Evolutionary conservation across 2,329 filamentous ascomycete genomes (phyloP), one percentile per base, ranked within the genome.

Genomic region (Ceratocystis destructans): DNA sequence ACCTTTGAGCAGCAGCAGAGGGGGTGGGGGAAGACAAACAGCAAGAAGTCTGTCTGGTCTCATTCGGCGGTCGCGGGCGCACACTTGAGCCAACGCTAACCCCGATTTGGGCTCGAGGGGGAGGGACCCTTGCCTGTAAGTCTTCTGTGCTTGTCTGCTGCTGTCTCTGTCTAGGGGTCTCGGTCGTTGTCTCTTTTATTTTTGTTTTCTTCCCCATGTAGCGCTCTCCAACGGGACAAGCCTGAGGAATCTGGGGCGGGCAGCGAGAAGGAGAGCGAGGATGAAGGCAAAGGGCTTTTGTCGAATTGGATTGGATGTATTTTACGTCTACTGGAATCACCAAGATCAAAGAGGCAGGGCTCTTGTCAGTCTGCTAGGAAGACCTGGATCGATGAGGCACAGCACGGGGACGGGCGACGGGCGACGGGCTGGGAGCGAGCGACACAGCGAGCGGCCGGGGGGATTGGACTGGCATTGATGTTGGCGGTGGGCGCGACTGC

Each of bases 31-130:
- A 45, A 46, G 45, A 65, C 33, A 61, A 46, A 41, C 45, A 25
- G 8, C 15, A 33, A 25, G 41, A 45, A 55, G 28, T 45, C 41
- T 44, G 53, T 28, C 44, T 57, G 20, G 50, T 62, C 59, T 62
- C 17, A 61, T 66, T 57, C 64, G 57, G 57, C 48, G n/a, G 31
- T 15, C 57, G 64, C 64, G 64, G 64, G 44, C 64, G 55, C 57
- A 62, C n/a, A 37, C 45, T 37, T 66, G 44, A 62, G 64, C 17
- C 64, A 22, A 53, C 64, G 64, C 64, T 66, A 66, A 59, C 57
- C 50, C 64, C 25, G 17, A 31, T 45, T 62, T 10, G 61, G 61
- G 37, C n/a, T 45, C 15, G 61, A 45, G 10, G 25, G 45, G 5
- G 45, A 15, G 45, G 15, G 15, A 20, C 17, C 17, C 45, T 48